These are phyloP conservation scores for Trichocladium antarcticum DNA, from an alignment of 495 filamentous ascomycete genomes.

Conservation along the genomic window DNA sequence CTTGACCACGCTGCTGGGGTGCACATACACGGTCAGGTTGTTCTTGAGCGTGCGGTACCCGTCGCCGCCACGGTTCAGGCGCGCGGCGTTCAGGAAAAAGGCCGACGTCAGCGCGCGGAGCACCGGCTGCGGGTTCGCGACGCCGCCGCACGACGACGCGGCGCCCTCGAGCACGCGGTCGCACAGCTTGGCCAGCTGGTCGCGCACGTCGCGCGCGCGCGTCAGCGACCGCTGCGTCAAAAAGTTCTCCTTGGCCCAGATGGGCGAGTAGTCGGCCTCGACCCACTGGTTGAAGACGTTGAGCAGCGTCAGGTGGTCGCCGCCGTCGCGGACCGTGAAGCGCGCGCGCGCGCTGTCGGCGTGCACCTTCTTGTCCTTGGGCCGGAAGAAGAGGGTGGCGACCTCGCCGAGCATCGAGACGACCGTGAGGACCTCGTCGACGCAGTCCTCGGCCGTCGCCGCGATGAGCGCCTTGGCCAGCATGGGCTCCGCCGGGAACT, in stretches of 20 bases:
- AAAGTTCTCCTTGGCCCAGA: slow-evolving; percentile 92
- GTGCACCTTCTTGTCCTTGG: slow-evolving; percentile 95
- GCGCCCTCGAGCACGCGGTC: slow-evolving; percentile 76
- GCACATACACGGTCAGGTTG: slow-evolving; percentile 76
- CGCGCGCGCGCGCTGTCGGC: slow-evolving; percentile 86
- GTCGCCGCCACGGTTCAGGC: slow-evolving; percentile 74
- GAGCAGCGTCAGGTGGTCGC: slow-evolving; percentile 82
- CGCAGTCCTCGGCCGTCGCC: slow-evolving; percentile 76
- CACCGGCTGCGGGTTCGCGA: slow-evolving; percentile 61
- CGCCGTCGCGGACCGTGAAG: slow-evolving; percentile 86
- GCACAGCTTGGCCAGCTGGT: slow-evolving; percentile 89
- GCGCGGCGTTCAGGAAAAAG: slow-evolving; percentile 90
- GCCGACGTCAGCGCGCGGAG: slow-evolving; percentile 81
- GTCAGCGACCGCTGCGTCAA: slow-evolving; percentile 78
- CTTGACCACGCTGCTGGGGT: slow-evolving; percentile 74
- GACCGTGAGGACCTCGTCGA: slow-evolving; percentile 90
- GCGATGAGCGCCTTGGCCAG: slow-evolving; percentile 86
- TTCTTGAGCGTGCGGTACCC: slow-evolving; percentile 94
- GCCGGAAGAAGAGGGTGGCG: slow-evolving; percentile 83
- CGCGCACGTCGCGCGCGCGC: slow-evolving; percentile 81
- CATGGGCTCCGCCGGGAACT: slow-evolving; percentile 93
- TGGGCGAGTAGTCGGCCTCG: slow-evolving; percentile 76
- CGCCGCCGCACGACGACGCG: slow-evolving; percentile 57
- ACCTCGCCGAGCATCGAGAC: slow-evolving; percentile 89
- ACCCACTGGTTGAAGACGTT: slow-evolving; percentile 98